Base-by-base conservation (phyloP, 148 eudicot genomes). In the Fagopyrum homotropicum region DNA sequence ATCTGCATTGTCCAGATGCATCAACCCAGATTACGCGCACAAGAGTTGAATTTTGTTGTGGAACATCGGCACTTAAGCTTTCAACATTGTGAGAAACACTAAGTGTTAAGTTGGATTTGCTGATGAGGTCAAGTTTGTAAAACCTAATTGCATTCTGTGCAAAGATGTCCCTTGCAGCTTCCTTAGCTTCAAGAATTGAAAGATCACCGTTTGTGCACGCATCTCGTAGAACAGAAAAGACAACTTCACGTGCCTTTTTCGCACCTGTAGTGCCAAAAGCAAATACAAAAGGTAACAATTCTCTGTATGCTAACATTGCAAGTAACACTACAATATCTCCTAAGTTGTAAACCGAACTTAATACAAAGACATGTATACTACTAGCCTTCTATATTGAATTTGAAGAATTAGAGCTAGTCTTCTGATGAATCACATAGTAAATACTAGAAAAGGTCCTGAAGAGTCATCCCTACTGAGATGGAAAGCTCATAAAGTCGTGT, bases 21-120 rank as follows among this genome's bases (percentile, higher is more conserved):
- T 96, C 99, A 40, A 89, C 89, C 99, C 99, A 96, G 49, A 92
- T 69, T 61, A 96, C 47, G 77, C 99, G 98, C 77, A 92, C 89
- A 60, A 90, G 82, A 45, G 82, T 45, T 72, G 78, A 71, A 75
- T 84, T 86, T 68, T 79, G 79, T 82, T 81, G 80, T 52, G 88
- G 78, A 70, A 77, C 64, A 81, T 64, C 54, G 49, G 61, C 45
- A 74, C 64, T 78, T 43, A 68, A 51, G 79, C 72, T 83, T 77
- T 52, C 76, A 45, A 57, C 40, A 69, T 68, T 63, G 43, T 72
- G 78, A 59, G 88, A 69, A 68, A 43, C 59, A 51, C 35, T 51
- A 45, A 29, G 77, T 78, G 78, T 75, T 16, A 7, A 78, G 49
- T 76, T 64, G 40, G 77, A 76, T 63, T 77, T 73, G 82, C 63